Conservation (phyloP, 345 rosid species). For the Bruguiera gymnorhiza region DNA sequence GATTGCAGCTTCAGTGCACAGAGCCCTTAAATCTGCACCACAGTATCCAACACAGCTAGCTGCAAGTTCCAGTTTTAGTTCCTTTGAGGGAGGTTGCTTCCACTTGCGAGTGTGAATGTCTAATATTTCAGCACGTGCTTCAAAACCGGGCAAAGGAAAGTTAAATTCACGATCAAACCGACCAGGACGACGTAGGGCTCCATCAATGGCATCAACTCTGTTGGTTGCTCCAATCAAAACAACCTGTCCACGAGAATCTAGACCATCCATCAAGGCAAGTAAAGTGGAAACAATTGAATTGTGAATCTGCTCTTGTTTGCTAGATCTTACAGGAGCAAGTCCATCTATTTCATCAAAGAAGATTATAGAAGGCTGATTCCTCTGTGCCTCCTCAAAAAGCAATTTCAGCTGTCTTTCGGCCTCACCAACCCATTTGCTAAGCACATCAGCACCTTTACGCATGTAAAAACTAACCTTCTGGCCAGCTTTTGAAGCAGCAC, state of each 20-base stretch:
- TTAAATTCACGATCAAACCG: constrained; percentile 97
- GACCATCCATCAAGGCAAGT: constrained; percentile 99
- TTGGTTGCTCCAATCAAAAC: constrained; percentile 99
- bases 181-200: constrained; percentile 99
- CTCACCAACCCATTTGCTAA: constrained; percentile 99
- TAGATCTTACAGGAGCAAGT: constrained; percentile 98
- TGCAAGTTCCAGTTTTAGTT: constrained; percentile 83
- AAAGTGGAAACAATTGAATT: constrained; percentile 97
- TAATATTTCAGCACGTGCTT: constrained; percentile 94
- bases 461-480: constrained; percentile 99
- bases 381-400: constrained; percentile 98
- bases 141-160: constrained; percentile 97
- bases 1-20: constrained; percentile 99
- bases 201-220: constrained; percentile 99
- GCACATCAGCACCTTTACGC: constrained; percentile 99
- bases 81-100: constrained; percentile 86
- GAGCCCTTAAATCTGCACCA: constrained; percentile 97
- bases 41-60: constrained; percentile 98
- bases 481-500: constrained; percentile 99
- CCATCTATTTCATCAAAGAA: constrained; percentile 99
- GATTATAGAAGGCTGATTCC: constrained; percentile 96
- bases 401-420: constrained; percentile 97
- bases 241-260: constrained; percentile 99
- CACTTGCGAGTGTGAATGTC: constrained; percentile 98
- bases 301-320: constrained; percentile 99